Percentiles rank a stretch among this genome's conserved stretches.
Conservation (phyloP, 2,329 filamentous ascomycete genomes). For the Thielaviopsis ethacetica region DNA sequence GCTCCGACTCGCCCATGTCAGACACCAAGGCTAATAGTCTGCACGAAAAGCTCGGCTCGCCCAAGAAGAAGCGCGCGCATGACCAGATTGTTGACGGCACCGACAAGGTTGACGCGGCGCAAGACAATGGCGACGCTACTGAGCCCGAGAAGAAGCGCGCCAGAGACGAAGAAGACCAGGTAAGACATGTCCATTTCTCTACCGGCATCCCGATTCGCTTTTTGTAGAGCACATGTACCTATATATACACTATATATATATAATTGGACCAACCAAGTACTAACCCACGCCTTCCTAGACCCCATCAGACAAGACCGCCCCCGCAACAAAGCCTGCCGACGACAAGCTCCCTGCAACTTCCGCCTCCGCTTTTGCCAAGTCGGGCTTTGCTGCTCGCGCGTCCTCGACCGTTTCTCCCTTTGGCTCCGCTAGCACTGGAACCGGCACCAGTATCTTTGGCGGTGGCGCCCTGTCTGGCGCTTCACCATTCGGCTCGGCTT, state of each 20-base stretch:
- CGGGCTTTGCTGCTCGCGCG: constrained; percentile 51
- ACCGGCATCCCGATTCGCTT: not conserved
- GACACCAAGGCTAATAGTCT: constrained; percentile 22
- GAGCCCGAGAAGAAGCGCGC: constrained; percentile 51
- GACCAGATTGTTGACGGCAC: constrained; percentile 35
- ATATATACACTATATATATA: not conserved
- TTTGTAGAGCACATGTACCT: not conserved
- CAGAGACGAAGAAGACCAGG: constrained; percentile 32
- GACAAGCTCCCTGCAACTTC: constrained; percentile 27
- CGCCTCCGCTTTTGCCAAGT: constrained; percentile 47
- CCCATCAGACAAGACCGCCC: not conserved
- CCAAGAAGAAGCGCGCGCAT: constrained; percentile 50
- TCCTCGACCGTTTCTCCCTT: constrained; percentile 47
- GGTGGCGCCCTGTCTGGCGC: constrained; percentile 13
- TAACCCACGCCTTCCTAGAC: not conserved
- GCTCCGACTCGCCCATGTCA: constrained; percentile 20
- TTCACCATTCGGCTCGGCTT: constrained; percentile 18
- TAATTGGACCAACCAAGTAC: not conserved
- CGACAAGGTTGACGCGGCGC: constrained; percentile 28
- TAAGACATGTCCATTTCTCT: constrained; percentile 17
- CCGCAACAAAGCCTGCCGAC: constrained; percentile 14
- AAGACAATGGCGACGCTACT: constrained; percentile 25
- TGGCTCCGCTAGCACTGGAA: constrained; percentile 28
- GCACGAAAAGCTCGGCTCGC: constrained; percentile 37
- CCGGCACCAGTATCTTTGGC: constrained; percentile 16